Evolutionary conservation across 2,329 filamentous ascomycete genomes (phyloP).

Genomic region (Cercospora zeae-maydis): DNA sequence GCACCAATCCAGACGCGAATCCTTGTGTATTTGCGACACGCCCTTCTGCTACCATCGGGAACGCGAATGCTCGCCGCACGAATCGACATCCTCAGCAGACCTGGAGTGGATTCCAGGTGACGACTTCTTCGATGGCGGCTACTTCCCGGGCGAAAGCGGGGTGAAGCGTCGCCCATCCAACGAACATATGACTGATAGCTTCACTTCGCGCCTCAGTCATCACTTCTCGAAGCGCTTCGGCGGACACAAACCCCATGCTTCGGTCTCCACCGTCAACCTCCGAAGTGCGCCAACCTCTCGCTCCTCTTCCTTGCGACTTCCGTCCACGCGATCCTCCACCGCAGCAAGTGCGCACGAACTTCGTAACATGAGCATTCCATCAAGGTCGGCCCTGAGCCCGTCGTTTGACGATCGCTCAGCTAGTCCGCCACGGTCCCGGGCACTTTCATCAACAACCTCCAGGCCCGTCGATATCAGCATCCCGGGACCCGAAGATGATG

Average conservation of each 20-base stretch:
- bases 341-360: constrained; percentile 32
- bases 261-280: constrained; percentile 27
- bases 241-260: constrained; percentile 44
- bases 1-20: constrained; percentile 29
- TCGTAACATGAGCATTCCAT: constrained; percentile 37
- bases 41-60: constrained; percentile 55
- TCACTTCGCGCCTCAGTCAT: constrained; percentile 62
- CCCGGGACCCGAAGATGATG: constrained; percentile 40
- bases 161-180: constrained; percentile 57
- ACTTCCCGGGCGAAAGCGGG: constrained; percentile 49
- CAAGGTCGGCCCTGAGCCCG: constrained; percentile 20
- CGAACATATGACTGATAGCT: constrained; percentile 59
- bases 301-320: constrained; percentile 70
- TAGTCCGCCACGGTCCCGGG: constrained; percentile 19
- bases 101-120: constrained; percentile 39
- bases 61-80: constrained; percentile 8
- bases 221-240: constrained; percentile 49
- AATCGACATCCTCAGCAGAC: constrained; percentile 6
- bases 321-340: constrained; percentile 62
- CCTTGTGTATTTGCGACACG: constrained; percentile 68
- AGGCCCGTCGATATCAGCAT: constrained; percentile 27
- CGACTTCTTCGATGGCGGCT: constrained; percentile 60
- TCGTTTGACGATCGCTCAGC: constrained; percentile 15
- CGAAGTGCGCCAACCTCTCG: constrained; percentile 37
- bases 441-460: constrained; percentile 14